Base-by-base conservation (phyloP, 2,329 filamentous ascomycete species). In the Clarireedia homoeocarpa region DNA sequence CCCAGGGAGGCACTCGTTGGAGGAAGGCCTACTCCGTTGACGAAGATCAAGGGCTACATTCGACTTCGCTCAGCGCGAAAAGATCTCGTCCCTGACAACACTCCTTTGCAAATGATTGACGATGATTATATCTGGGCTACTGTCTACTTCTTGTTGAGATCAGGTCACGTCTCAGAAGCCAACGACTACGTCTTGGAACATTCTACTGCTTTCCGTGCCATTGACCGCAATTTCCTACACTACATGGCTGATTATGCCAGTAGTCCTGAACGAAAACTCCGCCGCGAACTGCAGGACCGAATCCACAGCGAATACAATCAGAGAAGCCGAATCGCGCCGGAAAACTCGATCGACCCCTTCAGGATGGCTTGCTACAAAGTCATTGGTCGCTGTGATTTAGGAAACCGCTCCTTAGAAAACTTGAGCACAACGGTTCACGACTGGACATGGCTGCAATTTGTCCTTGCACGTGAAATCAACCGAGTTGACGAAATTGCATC, bases 321-420 rank as follows among this genome's bases (percentile, higher is more conserved):
- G 69, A 85, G 91, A 47, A 81, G 85, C 26, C 86, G 89, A 61
- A 89, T 95, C 66, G 89, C 89, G 0, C 88, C 89, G 0, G 89
- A 94, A 57, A 86, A 91, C 68, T 88, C 89, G 1, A 84, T 95
- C 61, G 94, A 99, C 70, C 94, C 94, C 26, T 99, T 95, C 75
- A 85, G 91, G 53, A 91, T 96, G 84, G 91, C 92, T 48, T 96
- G 94, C 71, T 97, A 97, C 79, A 97, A 99, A 77, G 85, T 99
- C 59, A 87, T 99, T 64, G 94, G 95, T 47, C 90, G 84, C 47
- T 86, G 84, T 63, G 84, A 86, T 65, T 73, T 88, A 26, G 76
- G 74, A 67, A 84, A 84, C 70, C 80, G 84, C 60, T 82, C 78
- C 62, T 71, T 87, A 30, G 82, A 85, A 24, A 80, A 79, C 23